phyloP scores from a whole-genome alignment of 1,284 basidiomycete species.

The Ganoderma multipileum region DNA sequence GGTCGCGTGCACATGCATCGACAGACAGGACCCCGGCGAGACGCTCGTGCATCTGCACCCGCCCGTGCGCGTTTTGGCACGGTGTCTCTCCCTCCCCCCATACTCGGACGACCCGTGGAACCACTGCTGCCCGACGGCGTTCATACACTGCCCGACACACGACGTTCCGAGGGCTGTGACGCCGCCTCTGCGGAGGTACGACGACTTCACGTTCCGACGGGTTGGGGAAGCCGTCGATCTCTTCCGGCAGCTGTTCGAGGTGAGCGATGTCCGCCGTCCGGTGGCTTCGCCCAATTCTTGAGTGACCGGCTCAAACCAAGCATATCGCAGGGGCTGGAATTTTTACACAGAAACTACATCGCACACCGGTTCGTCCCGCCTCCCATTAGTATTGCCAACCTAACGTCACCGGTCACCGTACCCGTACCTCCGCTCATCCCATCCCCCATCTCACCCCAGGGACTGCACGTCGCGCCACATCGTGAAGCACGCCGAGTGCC shows the following conservation, averaged over 20 bases:
- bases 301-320: neutral
- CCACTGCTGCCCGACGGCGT: constrained; percentile 30
- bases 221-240: constrained; percentile 33
- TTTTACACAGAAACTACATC: constrained; percentile 30
- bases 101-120: constrained; percentile 23
- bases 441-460: neutral
- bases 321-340: constrained; percentile 27
- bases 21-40: neutral
- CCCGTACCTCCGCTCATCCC: neutral
- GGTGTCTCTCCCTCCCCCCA: constrained; percentile 13
- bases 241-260: constrained; percentile 34
- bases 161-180: constrained; percentile 28
- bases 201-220: constrained; percentile 25
- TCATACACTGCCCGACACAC: constrained; percentile 26
- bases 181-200: constrained; percentile 30
- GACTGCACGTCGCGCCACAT: constrained; percentile 24
- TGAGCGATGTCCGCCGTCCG: constrained; percentile 2
- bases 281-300: neutral
- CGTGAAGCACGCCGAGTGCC: constrained; percentile 30
- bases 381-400: neutral
- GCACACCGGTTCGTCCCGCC: constrained; percentile 27
- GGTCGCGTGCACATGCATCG: constrained; percentile 2
- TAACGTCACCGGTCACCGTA: no score
- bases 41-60: neutral
- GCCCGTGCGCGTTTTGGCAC: neutral